These are phyloP conservation scores for Stevia rebaudiana DNA, from an alignment of 140 eudicot genomes.

Conservation along the genomic window DNA sequence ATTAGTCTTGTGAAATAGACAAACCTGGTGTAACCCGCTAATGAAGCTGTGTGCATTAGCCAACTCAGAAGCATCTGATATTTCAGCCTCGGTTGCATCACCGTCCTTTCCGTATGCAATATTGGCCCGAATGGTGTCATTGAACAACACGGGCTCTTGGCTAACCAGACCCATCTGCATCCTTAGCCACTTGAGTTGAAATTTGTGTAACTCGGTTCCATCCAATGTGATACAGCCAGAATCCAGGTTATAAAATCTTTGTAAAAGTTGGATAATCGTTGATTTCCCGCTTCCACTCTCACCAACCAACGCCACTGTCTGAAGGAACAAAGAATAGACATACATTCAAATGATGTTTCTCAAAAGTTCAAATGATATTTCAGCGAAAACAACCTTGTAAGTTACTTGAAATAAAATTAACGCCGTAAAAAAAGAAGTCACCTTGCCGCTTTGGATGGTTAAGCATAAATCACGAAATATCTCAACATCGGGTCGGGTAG, in stretches of 20 bases:
- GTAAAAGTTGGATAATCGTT: slow-evolving; percentile 63
- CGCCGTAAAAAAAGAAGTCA: not conserved
- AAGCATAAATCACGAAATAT: slow-evolving; percentile 61
- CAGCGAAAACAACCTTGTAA: no score
- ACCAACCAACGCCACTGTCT: slow-evolving; percentile 82
- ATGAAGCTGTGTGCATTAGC: slow-evolving; percentile 83
- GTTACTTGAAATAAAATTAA: not conserved
- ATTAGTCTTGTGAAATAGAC: not conserved
- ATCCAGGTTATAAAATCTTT: slow-evolving; percentile 63
- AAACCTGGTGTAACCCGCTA: slow-evolving; percentile 59
- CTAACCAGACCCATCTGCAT: slow-evolving; percentile 81
- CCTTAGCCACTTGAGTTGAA: slow-evolving; percentile 71
- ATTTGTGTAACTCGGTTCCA: slow-evolving; percentile 50
- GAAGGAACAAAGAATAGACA: not conserved
- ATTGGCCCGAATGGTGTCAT: slow-evolving; percentile 76
- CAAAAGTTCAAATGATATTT: no score
- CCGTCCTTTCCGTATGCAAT: slow-evolving; percentile 75
- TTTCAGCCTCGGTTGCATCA: slow-evolving; percentile 67
- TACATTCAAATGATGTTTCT: no score
- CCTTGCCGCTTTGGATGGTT: slow-evolving; percentile 62
- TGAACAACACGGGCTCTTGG: slow-evolving; percentile 80
- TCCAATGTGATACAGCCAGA: slow-evolving; percentile 60
- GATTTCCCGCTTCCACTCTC: slow-evolving; percentile 90
- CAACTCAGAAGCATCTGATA: slow-evolving; percentile 64
- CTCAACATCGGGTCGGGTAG: slow-evolving; percentile 70